Conservation (phyloP, 139 green algal genomes). For the Zygnema cylindricum region DNA sequence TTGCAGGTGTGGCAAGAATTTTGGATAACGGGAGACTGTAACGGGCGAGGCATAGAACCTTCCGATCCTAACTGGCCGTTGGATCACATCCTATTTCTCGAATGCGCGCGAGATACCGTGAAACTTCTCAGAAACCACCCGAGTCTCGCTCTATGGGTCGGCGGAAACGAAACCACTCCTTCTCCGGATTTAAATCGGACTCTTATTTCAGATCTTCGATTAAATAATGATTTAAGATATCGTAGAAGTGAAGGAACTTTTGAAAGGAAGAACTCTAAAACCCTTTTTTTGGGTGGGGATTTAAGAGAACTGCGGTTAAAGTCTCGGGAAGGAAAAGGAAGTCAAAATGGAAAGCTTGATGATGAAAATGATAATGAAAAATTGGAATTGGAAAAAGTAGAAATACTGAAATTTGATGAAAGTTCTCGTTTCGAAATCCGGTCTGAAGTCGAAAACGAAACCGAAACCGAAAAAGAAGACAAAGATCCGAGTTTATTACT, state of each 20-base stretch:
- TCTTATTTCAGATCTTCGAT: constrained; percentile 4
- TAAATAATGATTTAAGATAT: not conserved
- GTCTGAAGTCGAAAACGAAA: not conserved
- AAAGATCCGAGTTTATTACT: constrained; percentile 48
- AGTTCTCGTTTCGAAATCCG: not conserved
- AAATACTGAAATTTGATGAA: not conserved
- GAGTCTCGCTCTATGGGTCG: constrained; percentile 61
- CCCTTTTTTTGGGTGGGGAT: not conserved
- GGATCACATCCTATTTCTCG: constrained; percentile 62
- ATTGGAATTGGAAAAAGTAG: not conserved
- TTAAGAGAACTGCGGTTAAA: not conserved
- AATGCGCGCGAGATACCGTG: constrained; percentile 47
- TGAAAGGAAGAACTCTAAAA: not conserved
- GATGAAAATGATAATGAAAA: not conserved
- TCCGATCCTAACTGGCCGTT: constrained; percentile 56
- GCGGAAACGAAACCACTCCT: constrained; percentile 63
- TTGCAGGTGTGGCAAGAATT: constrained; percentile 63
- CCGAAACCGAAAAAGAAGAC: not conserved
- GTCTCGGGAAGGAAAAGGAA: not conserved
- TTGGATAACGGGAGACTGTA: constrained; percentile 67
- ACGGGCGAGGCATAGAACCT: constrained; percentile 54
- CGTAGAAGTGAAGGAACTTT: no score
- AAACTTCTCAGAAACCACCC: constrained; percentile 59
- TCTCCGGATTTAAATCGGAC: constrained; percentile 40
- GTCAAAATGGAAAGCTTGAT: not conserved